Percentiles rank a stretch among this genome's conserved stretches.
phyloP scores from a whole-genome alignment of 352 stramenopile species.

The Globisporangium iwayamae region DNA sequence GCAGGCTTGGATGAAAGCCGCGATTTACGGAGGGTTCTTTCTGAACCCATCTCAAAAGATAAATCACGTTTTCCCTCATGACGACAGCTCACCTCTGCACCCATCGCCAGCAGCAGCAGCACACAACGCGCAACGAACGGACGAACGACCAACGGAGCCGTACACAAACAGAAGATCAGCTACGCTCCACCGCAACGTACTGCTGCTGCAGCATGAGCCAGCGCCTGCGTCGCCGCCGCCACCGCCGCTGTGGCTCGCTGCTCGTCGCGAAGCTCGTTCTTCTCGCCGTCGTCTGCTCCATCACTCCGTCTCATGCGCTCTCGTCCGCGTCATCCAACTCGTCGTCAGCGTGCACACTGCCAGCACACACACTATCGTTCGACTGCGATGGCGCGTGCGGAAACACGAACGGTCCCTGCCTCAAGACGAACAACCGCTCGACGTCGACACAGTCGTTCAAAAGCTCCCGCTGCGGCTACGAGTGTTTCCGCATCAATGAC shows the following conservation, averaged over 20 bases:
- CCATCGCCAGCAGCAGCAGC: background rate
- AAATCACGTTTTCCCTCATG: background rate
- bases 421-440: background rate
- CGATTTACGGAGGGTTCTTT: background rate
- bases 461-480: background rate
- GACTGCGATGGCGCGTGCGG: conserved; percentile 3
- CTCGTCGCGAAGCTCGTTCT: background rate
- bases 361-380: conserved; percentile 5
- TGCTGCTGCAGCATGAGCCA: background rate
- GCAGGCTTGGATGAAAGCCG: too few relatives aligned
- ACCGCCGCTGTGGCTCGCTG: background rate
- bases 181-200: background rate
- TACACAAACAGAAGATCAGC: background rate
- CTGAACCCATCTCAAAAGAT: background rate
- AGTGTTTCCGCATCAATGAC: background rate
- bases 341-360: background rate
- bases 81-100: background rate
- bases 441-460: background rate
- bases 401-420: background rate
- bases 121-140: background rate
- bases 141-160: background rate
- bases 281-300: background rate
- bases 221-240: background rate
- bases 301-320: background rate
- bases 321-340: background rate